Evolutionary conservation across 1,284 basidiomycete species (phyloP).

Genomic region (Uromyces viciae-fabae): DNA sequence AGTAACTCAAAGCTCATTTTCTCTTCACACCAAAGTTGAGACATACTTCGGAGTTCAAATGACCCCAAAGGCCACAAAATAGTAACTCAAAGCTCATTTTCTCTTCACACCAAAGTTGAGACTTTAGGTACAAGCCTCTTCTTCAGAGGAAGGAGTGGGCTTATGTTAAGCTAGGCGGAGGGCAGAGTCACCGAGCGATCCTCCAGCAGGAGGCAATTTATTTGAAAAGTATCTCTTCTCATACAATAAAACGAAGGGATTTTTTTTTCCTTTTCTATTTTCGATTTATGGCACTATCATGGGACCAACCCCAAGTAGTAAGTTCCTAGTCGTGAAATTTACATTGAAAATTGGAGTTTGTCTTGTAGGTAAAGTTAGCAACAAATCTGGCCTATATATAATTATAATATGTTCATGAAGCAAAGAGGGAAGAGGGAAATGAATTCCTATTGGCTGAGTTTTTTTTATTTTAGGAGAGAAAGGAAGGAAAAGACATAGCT

Average conservation of each 20-base stretch:
- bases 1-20: no score
- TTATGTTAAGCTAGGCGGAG: no score
- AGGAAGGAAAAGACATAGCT: not conserved
- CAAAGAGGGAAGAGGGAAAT: not conserved
- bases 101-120: no score
- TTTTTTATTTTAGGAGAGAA: not conserved
- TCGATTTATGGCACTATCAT: constrained; percentile 31
- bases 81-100: no score
- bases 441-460: not conserved
- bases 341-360: constrained; percentile 86
- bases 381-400: constrained; percentile 68
- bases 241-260: not conserved
- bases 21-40: no score
- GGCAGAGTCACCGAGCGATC: no score
- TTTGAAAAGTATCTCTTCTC: no score
- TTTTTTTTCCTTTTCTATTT: not conserved
- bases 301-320: constrained; percentile 79
- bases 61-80: no score
- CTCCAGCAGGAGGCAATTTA: no score
- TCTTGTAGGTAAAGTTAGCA: constrained; percentile 90
- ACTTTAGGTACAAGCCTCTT: no score
- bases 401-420: constrained; percentile 1
- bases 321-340: constrained; percentile 88
- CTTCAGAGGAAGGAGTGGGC: no score
- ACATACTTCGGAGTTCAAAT: no score